phyloP scores from a whole-genome alignment of 2,329 filamentous ascomycete genomes.

The Penicillium palitans region DNA sequence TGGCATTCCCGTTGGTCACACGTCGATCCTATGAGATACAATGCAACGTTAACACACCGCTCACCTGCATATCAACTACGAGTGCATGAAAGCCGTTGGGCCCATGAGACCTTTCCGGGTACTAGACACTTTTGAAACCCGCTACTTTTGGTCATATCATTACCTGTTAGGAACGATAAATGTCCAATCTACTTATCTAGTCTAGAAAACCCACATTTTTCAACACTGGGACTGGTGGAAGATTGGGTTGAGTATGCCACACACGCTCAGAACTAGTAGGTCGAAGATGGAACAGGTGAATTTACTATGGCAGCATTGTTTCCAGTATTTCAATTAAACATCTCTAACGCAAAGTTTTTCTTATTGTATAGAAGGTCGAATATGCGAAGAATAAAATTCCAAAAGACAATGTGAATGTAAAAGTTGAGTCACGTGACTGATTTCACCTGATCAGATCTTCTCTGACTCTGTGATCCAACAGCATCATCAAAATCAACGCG shows the following conservation, averaged over 20 bases:
- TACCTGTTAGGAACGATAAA: not conserved
- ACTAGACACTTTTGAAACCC: no score
- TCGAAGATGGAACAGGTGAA: no score
- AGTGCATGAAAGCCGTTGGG: not conserved
- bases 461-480: slow-evolving; percentile 24
- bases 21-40: not conserved
- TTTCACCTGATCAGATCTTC: slow-evolving; percentile 18
- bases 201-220: not conserved
- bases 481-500: slow-evolving; percentile 19
- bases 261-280: not conserved
- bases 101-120: not conserved
- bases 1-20: not conserved
- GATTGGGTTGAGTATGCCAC: not conserved
- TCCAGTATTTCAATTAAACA: not conserved
- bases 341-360: no score
- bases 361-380: not conserved
- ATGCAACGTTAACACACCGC: not conserved
- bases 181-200: not conserved
- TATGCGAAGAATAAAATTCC: not conserved
- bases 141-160: no score
- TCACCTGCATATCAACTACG: not conserved
- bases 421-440: slow-evolving; percentile 8
- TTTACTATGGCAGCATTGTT: not conserved
- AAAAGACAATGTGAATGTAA: not conserved
- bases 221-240: not conserved